Percentiles rank a stretch among this genome's conserved stretches.
These are phyloP conservation scores for Crithidia brevicula DNA, from an alignment of 208 protist species.

Conservation along the genomic window DNA sequence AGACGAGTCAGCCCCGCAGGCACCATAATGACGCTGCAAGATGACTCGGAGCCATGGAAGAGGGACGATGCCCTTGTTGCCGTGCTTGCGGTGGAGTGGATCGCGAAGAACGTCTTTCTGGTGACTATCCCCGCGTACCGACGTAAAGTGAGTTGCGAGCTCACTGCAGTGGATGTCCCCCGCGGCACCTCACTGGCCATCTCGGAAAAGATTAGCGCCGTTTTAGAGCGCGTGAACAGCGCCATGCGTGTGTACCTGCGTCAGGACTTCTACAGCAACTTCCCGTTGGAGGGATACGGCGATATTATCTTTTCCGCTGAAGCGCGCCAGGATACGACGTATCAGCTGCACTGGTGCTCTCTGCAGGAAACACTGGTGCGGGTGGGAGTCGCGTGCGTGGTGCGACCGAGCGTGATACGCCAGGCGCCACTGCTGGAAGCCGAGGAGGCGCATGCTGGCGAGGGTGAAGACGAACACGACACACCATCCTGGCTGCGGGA, in stretches of 20 bases:
- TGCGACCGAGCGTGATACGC: constrained; percentile 38
- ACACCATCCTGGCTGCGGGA: constrained; percentile 31
- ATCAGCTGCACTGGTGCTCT: constrained; percentile 39
- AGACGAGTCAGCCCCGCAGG: no score
- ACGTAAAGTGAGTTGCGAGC: constrained; percentile 52
- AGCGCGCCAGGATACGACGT: not conserved
- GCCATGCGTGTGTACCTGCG: constrained; percentile 47
- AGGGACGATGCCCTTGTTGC: constrained; percentile 41
- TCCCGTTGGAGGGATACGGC: constrained; percentile 51
- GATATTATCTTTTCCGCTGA: constrained; percentile 51
- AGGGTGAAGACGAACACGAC: not conserved
- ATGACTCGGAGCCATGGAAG: constrained; percentile 12
- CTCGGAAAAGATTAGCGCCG: constrained; percentile 1
- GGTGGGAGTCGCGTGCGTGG: constrained; percentile 43
- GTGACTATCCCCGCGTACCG: constrained; percentile 36
- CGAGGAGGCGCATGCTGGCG: no score
- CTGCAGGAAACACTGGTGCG: constrained; percentile 54
- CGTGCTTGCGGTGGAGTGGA: constrained; percentile 43
- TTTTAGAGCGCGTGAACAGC: constrained; percentile 26
- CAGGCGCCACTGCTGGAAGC: constrained; percentile 30
- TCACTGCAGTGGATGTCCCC: constrained; percentile 58
- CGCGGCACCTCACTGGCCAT: constrained; percentile 22
- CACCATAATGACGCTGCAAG: not conserved
- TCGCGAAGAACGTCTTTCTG: constrained; percentile 60
- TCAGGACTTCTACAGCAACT: constrained; percentile 48